Percentiles rank a stretch among this genome's conserved stretches.
Conservation (phyloP, 495 filamentous ascomycete species). For the Astrothelium macrocarpum region DNA sequence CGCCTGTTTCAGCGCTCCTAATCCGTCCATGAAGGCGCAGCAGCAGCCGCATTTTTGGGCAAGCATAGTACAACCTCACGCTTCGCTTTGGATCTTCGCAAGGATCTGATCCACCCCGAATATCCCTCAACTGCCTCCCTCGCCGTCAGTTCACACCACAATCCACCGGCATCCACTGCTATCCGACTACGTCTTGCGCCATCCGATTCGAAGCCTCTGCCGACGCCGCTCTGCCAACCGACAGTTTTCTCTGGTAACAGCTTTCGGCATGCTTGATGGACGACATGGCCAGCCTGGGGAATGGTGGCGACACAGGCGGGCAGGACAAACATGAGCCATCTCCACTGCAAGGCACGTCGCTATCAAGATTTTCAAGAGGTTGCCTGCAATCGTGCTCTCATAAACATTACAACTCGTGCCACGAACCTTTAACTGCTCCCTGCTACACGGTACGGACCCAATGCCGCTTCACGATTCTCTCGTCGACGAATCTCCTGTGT, state of each 20-base stretch:
- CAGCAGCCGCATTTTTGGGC: not conserved
- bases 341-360: not conserved
- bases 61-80: not conserved
- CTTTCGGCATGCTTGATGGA: slow-evolving; percentile 4
- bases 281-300: slow-evolving; percentile 1
- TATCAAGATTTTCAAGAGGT: not conserved
- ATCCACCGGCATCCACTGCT: not conserved
- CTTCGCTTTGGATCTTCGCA: not conserved
- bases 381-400: not conserved
- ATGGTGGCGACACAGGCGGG: not conserved
- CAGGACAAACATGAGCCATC: not conserved
- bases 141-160: not conserved
- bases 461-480: not conserved
- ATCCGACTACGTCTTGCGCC: not conserved
- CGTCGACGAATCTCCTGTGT: not conserved
- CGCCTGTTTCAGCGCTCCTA: not conserved
- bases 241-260: not conserved
- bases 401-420: not conserved
- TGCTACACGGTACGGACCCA: not conserved
- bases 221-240: not conserved
- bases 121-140: not conserved
- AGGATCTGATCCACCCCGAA: not conserved
- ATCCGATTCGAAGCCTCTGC: not conserved
- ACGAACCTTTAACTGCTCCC: not conserved
- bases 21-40: slow-evolving; percentile 3